Evolutionary conservation across 2,329 filamentous ascomycete genomes (phyloP), one percentile per base, ranked within the genome.

Genomic region (Aspergillus awamori): DNA sequence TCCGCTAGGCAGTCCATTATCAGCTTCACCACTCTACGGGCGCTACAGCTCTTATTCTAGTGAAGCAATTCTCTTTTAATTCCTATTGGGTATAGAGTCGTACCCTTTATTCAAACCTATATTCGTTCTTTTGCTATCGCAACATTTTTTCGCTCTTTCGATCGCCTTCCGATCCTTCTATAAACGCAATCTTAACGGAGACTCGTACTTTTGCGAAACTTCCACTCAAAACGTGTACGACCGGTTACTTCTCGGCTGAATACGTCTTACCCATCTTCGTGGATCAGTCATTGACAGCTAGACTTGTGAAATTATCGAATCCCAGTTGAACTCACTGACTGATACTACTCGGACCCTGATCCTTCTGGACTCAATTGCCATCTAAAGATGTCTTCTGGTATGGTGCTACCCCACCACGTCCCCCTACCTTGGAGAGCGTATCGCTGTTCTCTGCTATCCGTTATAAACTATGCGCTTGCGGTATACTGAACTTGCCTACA

Each of bases 1-100:
- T 61, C 47, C 6, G 39, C 47, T 30, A 59, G 56, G 52, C 54
- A 53, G 56, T 41, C 36, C 26, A 39, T 53, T 56, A n/a, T 45
- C 54, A 57, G 39, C 17, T 49, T 53, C 28, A 22, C 39, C 51
- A 39, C 47, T 45, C 36, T 53, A 36, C 33, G 57, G 47, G 26
- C 57, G 55, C 39, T 30, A 30, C 33, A 30, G 20, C 38, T 39
- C 41, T 22, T 43, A 45, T n/a, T 7, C 49, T 33, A 45, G 22
- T 47, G 43, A 33, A 43, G 20, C 26, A 51, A 17, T 43, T 36
- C n/a, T 17, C 52, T 52, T 22, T 24, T 53, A 11, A 58, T 11
- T 26, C 7, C 49, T 43, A 33, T 36, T 33, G 13, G 38, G 39
- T 47, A 52, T 43, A 45, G 55, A 52, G 43, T 17, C 36, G n/a